These are phyloP conservation scores for Bimuria novae-zelandiae DNA, from an alignment of 2,329 filamentous ascomycete genomes.

Conservation along the genomic window DNA sequence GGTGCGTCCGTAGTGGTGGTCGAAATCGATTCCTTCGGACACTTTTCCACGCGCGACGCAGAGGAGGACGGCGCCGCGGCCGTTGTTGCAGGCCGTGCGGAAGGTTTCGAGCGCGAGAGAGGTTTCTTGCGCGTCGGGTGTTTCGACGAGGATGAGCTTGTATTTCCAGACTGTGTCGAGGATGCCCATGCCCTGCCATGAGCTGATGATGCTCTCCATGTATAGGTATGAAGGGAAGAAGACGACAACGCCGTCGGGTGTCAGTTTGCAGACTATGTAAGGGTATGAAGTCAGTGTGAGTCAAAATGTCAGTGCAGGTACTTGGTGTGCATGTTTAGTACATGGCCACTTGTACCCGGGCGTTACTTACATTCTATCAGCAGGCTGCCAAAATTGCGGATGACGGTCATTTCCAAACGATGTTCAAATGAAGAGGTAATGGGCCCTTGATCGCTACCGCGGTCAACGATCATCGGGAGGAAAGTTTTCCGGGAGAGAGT, in stretches of 20 bases:
- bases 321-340: no score
- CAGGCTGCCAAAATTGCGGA: slow-evolving; percentile 92
- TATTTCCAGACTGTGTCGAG: slow-evolving; percentile 98
- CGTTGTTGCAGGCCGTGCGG: slow-evolving; percentile 96
- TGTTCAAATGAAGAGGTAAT: slow-evolving; percentile 95
- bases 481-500: slow-evolving; percentile 94
- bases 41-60: slow-evolving; percentile 98
- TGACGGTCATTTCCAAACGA: slow-evolving; percentile 93
- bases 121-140: slow-evolving; percentile 95
- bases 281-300: no score
- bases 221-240: slow-evolving; percentile 99
- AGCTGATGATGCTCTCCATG: slow-evolving; percentile 98
- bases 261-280: slow-evolving; percentile 77
- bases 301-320: no score
- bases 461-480: slow-evolving; percentile 94
- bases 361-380: slow-evolving; percentile 95
- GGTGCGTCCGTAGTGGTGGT: slow-evolving; percentile 95
- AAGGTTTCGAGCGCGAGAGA: slow-evolving; percentile 95
- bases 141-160: slow-evolving; percentile 97
- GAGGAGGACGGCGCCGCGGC: slow-evolving; percentile 86
- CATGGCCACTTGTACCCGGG: no score
- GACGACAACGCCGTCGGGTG: slow-evolving; percentile 96
- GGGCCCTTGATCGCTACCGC: slow-evolving; percentile 89
- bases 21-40: slow-evolving; percentile 97
- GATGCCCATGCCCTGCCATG: slow-evolving; percentile 99